Percentiles rank a stretch among this genome's conserved stretches.
Conservation (phyloP, 169 alveolate genomes). For the Plasmodium coatneyi region DNA sequence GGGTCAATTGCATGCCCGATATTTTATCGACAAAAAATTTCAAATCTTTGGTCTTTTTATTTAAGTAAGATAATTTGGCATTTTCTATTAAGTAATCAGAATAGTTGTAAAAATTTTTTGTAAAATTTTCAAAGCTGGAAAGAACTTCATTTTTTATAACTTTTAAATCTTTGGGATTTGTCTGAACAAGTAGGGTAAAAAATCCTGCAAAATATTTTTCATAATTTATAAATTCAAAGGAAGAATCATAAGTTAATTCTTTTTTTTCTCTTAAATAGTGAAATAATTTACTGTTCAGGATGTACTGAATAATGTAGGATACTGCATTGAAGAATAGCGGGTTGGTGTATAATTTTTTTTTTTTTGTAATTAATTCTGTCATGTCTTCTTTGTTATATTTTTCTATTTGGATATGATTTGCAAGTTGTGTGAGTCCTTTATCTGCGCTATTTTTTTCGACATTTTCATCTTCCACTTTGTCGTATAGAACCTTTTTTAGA, state of each 20-base stretch:
- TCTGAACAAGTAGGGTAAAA: conserved; percentile 84
- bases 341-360: conserved; percentile 76
- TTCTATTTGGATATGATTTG: conserved; percentile 54
- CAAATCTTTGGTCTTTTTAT: conserved; percentile 74
- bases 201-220: conserved; percentile 86
- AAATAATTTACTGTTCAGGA: conserved; percentile 60
- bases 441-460: not conserved
- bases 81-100: conserved; percentile 72
- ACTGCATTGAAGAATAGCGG: conserved; percentile 52
- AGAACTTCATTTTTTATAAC: conserved; percentile 78
- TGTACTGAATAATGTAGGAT: conserved; percentile 54
- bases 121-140: conserved; percentile 26
- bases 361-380: conserved; percentile 78
- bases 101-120: conserved; percentile 44
- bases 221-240: conserved; percentile 84
- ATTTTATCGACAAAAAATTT: conserved; percentile 61
- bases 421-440: not conserved
- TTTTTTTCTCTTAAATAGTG: conserved; percentile 85
- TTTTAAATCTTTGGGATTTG: conserved; percentile 81
- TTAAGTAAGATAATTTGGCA: conserved; percentile 54
- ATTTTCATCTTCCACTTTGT: not conserved
- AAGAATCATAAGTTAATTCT: conserved; percentile 88
- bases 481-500: conserved; percentile 16
- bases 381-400: conserved; percentile 67
- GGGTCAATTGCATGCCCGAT: conserved; percentile 52